Conservation (phyloP, 2,329 filamentous ascomycete species). For the Hymenoscyphus fructigenus region DNA sequence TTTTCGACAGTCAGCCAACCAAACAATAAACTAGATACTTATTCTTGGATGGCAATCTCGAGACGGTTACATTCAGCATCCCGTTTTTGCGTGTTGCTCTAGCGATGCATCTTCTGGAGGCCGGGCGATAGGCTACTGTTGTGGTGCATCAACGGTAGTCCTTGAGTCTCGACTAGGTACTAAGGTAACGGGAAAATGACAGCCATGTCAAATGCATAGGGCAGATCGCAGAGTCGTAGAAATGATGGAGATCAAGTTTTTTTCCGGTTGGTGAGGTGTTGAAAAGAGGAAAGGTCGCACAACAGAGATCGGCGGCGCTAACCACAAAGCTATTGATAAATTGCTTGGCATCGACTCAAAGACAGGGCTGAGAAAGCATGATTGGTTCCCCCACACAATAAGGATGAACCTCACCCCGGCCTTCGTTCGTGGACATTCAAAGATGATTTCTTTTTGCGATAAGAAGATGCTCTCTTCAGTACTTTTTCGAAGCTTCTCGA, state of each 20-base stretch:
- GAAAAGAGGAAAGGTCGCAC: not conserved
- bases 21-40: no score
- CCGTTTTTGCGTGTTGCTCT: no score
- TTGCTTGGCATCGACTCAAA: not conserved
- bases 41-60: no score
- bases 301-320: not conserved
- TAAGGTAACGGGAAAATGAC: not conserved
- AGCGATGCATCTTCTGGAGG: no score
- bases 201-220: not conserved
- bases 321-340: constrained; percentile 1
- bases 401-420: not conserved
- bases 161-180: not conserved
- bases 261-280: no score
- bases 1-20: no score
- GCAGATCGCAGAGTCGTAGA: not conserved
- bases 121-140: no score
- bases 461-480: not conserved
- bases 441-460: not conserved
- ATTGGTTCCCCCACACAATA: constrained; percentile 1
- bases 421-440: not conserved
- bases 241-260: not conserved
- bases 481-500: not conserved
- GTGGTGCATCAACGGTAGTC: no score
- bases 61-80: no score
- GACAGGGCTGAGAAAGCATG: not conserved